Percentiles rank a stretch among this genome's conserved stretches.
These are phyloP conservation scores for Apiospora malaysiana DNA, from an alignment of 2,329 filamentous ascomycete species.

Conservation along the genomic window DNA sequence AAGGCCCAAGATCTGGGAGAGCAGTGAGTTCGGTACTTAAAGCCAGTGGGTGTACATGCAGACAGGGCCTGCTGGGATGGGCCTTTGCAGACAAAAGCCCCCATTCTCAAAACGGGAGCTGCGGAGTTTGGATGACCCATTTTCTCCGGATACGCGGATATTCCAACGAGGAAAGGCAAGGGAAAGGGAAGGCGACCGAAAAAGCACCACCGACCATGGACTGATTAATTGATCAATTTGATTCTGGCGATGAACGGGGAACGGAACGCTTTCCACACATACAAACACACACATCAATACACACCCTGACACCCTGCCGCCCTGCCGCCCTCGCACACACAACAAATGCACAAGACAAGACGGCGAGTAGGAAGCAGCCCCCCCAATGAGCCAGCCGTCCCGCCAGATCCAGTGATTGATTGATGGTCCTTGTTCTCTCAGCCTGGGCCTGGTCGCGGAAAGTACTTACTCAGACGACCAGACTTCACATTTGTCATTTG, in stretches of 20 bases:
- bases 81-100: neutral
- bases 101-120: conserved; percentile 18
- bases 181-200: conserved; percentile 6
- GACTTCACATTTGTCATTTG: conserved; percentile 3
- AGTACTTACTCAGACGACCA: conserved; percentile 11
- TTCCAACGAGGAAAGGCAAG: conserved; percentile 10
- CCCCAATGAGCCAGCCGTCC: neutral
- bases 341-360: neutral
- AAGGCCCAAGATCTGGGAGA: neutral
- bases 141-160: conserved; percentile 19
- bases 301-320: neutral
- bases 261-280: neutral
- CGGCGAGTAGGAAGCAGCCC: neutral
- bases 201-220: conserved; percentile 16
- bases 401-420: neutral
- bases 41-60: neutral
- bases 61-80: neutral
- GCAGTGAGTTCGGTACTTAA: conserved; percentile 2
- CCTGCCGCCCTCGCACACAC: neutral
- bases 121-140: conserved; percentile 18
- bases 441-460: neutral
- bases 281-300: neutral
- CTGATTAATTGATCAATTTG: conserved; percentile 18
- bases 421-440: neutral
- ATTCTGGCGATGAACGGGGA: conserved; percentile 5